A percentile compares a stretch with the other conserved stretches of the same genome.
These are phyloP conservation scores for Medicago lupulina DNA, from an alignment of 306 rosid species.

Conservation along the genomic window DNA sequence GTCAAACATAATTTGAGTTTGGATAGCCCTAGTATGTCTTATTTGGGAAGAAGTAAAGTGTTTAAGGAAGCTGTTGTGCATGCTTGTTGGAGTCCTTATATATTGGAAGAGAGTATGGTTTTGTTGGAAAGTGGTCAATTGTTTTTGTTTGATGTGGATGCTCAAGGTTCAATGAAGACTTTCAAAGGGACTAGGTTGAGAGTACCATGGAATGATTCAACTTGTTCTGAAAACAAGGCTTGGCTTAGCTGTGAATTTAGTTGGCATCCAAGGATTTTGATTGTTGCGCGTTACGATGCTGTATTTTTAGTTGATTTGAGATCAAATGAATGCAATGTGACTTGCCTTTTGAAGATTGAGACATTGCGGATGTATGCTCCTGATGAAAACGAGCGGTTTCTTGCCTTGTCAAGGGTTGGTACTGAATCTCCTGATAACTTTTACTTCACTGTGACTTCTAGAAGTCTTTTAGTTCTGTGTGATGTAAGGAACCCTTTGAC, in stretches of 20 bases:
- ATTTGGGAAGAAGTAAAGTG: slow-evolving; percentile 50
- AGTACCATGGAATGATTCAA: slow-evolving; percentile 51
- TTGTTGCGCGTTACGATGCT: slow-evolving; percentile 64
- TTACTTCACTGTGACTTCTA: slow-evolving; percentile 63
- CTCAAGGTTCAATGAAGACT: slow-evolving; percentile 20
- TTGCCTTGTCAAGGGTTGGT: slow-evolving; percentile 56
- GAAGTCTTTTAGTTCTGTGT: slow-evolving; percentile 58
- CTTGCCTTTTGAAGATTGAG: slow-evolving; percentile 63
- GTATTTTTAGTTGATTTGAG: slow-evolving; percentile 73
- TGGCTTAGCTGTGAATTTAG: slow-evolving; percentile 81
- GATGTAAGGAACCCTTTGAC: slow-evolving; percentile 69
- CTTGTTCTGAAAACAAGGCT: slow-evolving; percentile 30
- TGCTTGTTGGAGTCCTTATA: slow-evolving; percentile 77
- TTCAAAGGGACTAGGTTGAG: slow-evolving; percentile 62
- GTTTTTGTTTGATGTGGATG: slow-evolving; percentile 69
- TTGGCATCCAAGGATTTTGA: slow-evolving; percentile 70
- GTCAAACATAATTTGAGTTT: slow-evolving; percentile 36
- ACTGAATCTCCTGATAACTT: slow-evolving; percentile 44
- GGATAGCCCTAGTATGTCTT: slow-evolving; percentile 42
- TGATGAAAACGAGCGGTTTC: slow-evolving; percentile 54
- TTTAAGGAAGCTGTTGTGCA: slow-evolving; percentile 62
- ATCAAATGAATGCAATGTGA: slow-evolving; percentile 45
- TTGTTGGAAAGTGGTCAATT: slow-evolving; percentile 62
- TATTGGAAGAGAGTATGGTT: slow-evolving; percentile 58
- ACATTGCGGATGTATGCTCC: slow-evolving; percentile 50